A percentile compares a stretch with the other conserved stretches of the same genome.
These are phyloP conservation scores for Dillenia turbinata DNA, from an alignment of 164 flowering plant genomes.

Conservation along the genomic window DNA sequence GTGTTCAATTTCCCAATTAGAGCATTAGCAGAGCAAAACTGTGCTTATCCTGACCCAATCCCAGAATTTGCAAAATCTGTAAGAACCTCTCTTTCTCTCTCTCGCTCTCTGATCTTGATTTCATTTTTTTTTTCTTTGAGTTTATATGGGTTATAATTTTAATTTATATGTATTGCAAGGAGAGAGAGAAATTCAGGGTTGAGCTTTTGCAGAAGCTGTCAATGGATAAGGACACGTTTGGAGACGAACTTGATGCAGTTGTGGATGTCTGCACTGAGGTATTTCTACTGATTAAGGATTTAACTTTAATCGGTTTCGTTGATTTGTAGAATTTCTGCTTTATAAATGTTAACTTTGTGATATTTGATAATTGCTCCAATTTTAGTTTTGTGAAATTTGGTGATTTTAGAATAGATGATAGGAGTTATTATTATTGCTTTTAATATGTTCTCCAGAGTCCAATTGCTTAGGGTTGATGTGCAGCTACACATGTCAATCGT, in stretches of 20 bases:
- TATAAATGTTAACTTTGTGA: conserved; percentile 1
- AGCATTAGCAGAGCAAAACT: conserved; percentile 17
- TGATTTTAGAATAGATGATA: too few species aligned
- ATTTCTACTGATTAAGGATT: conserved; percentile 5
- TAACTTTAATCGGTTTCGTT: neutral
- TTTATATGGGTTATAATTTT: neutral
- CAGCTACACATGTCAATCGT: too few species aligned
- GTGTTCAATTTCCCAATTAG: conserved; percentile 6
- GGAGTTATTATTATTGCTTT: too few species aligned
- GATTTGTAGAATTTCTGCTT: neutral
- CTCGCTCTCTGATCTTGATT: neutral
- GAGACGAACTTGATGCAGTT: conserved; percentile 44
- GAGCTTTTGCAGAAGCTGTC: conserved; percentile 49
- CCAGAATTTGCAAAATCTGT: conserved; percentile 52
- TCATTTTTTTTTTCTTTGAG: neutral
- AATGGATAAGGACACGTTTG: conserved; percentile 44
- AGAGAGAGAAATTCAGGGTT: conserved; percentile 45
- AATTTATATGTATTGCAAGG: conserved; percentile 23
- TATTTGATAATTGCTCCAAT: too few species aligned
- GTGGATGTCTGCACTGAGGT: conserved; percentile 54
- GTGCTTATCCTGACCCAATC: conserved; percentile 48
- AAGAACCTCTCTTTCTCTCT: conserved; percentile 9
- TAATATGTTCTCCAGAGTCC: too few species aligned
- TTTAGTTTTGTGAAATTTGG: too few species aligned
- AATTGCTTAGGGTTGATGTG: too few species aligned